Evolutionary conservation across 768 basidiomycete species (phyloP), one percentile per base, ranked within the genome.

Genomic region (Boletus sensibilis): DNA sequence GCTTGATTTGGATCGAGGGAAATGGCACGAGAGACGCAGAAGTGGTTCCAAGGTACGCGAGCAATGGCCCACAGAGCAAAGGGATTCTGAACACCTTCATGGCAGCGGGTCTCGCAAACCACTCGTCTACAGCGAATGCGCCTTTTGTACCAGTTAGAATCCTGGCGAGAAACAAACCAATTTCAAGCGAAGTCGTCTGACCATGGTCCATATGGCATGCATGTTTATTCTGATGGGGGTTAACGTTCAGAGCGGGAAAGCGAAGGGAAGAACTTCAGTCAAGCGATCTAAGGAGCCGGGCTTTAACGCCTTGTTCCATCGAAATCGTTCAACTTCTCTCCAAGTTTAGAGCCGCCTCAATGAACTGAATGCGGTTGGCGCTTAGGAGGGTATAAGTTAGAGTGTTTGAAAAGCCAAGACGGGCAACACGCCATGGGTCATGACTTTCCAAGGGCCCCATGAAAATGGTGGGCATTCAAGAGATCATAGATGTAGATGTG

Each of bases 1-100:
- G 34, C 45, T 39, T 10, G 18, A 79, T 38, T 9, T 64, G 41
- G 4, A 53, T 53, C 11, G 74, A 77, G 5, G 73, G 70, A 53
- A 74, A 78, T 1, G 57, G 40, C 11, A 59, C 16, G 43, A 71
- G 57, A 14, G 64, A 46, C 5, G 61, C 40, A 42, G 50, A 40
- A 3, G 48, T 33, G 12, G 50, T 37, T 16, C 57, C 52, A 37
- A 69, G 55, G 50, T 49, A 63, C 0, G 62, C 57, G 33, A 68
- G 50, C 10, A 69, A 41, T 2, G 43, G 43, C 2, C 60, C 58
- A 34, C 64, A 72, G 14, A 69, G 45, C 14, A 52, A 42, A 20
- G 66, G 50, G 43, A 72, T 29, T 44, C 58, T 21, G 20, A 72
- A 60, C 4, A 55, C 50, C 42, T 38, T 61, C 61, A 65, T 57